phyloP scores from a whole-genome alignment of 164 flowering plant species.

The Kingdonia uniflora region DNA sequence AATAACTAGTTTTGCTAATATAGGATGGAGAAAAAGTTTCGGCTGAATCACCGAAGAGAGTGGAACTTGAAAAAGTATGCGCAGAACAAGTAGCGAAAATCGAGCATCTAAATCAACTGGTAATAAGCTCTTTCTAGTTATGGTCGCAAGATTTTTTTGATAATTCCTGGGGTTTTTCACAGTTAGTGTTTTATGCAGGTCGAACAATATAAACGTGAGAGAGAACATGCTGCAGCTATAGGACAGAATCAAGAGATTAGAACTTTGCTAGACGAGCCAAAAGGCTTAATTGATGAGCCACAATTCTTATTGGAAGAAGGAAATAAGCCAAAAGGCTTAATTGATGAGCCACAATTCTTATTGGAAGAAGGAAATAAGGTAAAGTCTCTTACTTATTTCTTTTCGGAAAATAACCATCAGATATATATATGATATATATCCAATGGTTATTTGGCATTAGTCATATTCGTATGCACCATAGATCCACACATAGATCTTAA shows the following conservation, averaged over 20 bases:
- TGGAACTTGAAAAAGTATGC: constrained; percentile 59
- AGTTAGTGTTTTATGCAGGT: constrained; percentile 24
- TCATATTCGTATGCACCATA: too few species aligned
- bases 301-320: too few species aligned
- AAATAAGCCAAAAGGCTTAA: too few species aligned
- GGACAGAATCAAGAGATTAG: constrained; percentile 13
- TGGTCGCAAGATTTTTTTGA: background rate
- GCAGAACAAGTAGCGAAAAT: constrained; percentile 68
- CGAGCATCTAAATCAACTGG: constrained; percentile 57
- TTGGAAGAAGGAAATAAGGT: too few species aligned
- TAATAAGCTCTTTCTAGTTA: constrained; percentile 14
- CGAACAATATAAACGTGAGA: constrained; percentile 32
- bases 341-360: too few species aligned
- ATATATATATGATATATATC: too few species aligned
- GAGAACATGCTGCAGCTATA: constrained; percentile 1
- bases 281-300: too few species aligned
- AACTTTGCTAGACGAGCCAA: background rate
- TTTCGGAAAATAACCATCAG: too few species aligned
- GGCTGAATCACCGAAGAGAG: constrained; percentile 22
- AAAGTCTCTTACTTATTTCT: too few species aligned
- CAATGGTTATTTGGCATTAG: too few species aligned
- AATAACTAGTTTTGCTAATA: constrained; percentile 8
- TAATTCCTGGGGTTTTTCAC: too few species aligned
- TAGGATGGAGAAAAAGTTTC: constrained; percentile 24
- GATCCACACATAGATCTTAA: too few species aligned